Evolutionary conservation across 1,284 basidiomycete genomes (phyloP).

Genomic region (Phellinidium pouzarii): DNA sequence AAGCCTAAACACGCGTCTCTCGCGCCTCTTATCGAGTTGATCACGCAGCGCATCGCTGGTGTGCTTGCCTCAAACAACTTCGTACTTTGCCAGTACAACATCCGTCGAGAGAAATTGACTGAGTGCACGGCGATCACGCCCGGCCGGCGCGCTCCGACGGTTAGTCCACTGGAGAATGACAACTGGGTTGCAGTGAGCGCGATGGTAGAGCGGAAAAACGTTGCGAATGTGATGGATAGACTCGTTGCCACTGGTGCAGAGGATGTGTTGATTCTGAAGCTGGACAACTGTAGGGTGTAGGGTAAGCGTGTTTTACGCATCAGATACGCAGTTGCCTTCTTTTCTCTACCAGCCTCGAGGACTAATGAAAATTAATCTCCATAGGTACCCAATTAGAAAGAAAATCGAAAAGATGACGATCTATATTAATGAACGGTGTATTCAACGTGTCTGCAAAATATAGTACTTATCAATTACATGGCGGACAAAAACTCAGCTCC

Average conservation of each 20-base stretch:
- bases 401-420: neutral
- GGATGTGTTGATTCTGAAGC: constrained; percentile 84
- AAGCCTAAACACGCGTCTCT: constrained; percentile 63
- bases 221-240: constrained; percentile 90
- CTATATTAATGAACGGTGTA: neutral
- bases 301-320: neutral
- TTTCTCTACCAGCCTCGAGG: no score
- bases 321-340: no score
- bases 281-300: constrained; percentile 93
- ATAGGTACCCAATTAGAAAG: no score
- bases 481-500: no score
- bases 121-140: constrained; percentile 77
- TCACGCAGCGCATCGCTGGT: constrained; percentile 87
- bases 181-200: constrained; percentile 89
- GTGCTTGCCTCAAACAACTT: constrained; percentile 88
- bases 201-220: constrained; percentile 85
- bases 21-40: constrained; percentile 68
- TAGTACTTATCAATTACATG: neutral
- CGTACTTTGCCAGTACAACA: constrained; percentile 91
- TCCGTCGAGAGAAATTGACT: constrained; percentile 56
- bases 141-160: constrained; percentile 84
- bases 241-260: constrained; percentile 80
- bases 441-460: neutral
- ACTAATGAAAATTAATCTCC: no score
- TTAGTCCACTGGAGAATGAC: constrained; percentile 78